Base-by-base conservation (phyloP, 2,329 filamentous ascomycete genomes). In the Septoria petroselini region DNA sequence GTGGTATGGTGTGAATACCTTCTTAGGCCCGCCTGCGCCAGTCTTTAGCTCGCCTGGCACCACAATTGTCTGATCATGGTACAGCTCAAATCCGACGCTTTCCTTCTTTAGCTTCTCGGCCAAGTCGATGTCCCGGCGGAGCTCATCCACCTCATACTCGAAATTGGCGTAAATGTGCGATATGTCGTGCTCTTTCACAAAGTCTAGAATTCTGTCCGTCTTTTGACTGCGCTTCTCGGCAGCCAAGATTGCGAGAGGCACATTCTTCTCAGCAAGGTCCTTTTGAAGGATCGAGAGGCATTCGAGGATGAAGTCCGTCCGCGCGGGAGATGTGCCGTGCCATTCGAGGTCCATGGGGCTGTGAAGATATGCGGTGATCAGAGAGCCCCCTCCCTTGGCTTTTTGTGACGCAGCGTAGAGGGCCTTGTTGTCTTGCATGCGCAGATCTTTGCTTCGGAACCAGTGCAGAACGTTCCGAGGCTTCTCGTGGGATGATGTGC, bases 91-190 rank as follows among this genome's bases (percentile, higher is more conserved):
- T 4, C 69, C 66, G 0, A 73, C 62, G 5, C 67, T 65, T 5
- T 67, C 57, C 3, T 65, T 58, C 19, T 67, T 53, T 19, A 67
- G 56, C 8, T 63, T 59, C 42, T 72, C 65, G 0, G 72, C 64
- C 1, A 76, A 54, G 47, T 71, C 69, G 38, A 75, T 69, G 54
- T 77, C 76, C 1, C 75, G 65, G 29, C 90, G 76, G 48, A 95
- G 70, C 69, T 95, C 91, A 64, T 96, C 91, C 0, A 94, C 88
- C 67, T 95, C 91, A 62, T 95, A 95, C 65, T 95, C 90, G 53
- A 90, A 81, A 44, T 78, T 76, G 12, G 71, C 73, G 53, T 70
- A 77, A 1, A 77, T 65, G 41, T 78, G 73, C 1, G 70, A 73
- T 9, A 76, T 60, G 17, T 70, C 62, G 34, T 75, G 67, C 7